A percentile compares a stretch with the other conserved stretches of the same genome.
These are phyloP conservation scores for Eucalyptus albens DNA, from an alignment of 345 rosid genomes.

Conservation along the genomic window DNA sequence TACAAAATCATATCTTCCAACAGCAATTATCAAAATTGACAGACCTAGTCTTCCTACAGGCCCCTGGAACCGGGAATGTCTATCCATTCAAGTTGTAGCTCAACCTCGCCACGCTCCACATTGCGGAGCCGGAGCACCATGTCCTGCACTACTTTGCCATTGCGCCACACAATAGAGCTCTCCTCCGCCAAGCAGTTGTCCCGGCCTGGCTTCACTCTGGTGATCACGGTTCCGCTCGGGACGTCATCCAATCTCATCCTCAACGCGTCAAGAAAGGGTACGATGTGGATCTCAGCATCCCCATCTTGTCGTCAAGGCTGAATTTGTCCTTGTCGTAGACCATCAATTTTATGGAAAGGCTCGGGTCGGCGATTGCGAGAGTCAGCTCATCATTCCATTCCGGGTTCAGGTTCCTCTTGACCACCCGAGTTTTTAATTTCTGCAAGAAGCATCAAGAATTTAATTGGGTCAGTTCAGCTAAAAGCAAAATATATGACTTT, in stretches of 20 bases:
- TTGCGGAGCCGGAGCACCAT: slow-evolving; percentile 1
- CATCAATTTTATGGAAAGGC: slow-evolving; percentile 46
- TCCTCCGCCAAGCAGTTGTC: neutral
- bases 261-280: neutral
- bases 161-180: neutral
- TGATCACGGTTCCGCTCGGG: neutral
- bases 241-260: neutral
- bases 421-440: slow-evolving; percentile 63
- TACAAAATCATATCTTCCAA: no score
- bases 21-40: neutral
- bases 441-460: slow-evolving; percentile 6
- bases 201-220: neutral
- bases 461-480: neutral
- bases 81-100: slow-evolving; percentile 26
- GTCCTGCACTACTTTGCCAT: neutral
- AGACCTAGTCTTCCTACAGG: neutral
- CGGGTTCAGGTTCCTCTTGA: slow-evolving; percentile 52
- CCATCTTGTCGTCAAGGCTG: neutral
- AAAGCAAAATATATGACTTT: neutral
- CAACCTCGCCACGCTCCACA: slow-evolving; percentile 6
- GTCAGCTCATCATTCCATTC: slow-evolving; percentile 76
- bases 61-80: slow-evolving; percentile 6
- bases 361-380: slow-evolving; percentile 45
- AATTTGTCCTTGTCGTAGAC: neutral
- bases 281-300: neutral